Evolutionary conservation across 2,329 filamentous ascomycete species (phyloP).

Genomic region (Aciculosporium take): DNA sequence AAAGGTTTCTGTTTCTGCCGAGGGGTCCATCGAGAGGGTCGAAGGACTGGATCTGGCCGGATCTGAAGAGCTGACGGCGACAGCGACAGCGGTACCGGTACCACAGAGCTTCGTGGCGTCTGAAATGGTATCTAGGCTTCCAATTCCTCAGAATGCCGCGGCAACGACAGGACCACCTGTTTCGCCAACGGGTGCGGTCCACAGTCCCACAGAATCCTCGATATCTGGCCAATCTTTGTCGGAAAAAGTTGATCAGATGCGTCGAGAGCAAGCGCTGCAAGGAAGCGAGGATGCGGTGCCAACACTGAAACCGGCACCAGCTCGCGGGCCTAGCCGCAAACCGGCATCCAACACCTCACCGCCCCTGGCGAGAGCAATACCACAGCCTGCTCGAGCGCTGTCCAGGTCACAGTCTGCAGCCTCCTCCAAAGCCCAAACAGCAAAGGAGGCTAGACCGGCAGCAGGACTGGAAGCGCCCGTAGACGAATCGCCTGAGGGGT

Average conservation of each 20-base stretch:
- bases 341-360: slow-evolving; percentile 32
- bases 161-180: slow-evolving; percentile 10
- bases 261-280: slow-evolving; percentile 29
- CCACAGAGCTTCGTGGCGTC: slow-evolving; percentile 1
- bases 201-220: slow-evolving; percentile 9
- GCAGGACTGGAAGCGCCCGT: slow-evolving; percentile 10
- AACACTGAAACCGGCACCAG: slow-evolving; percentile 14
- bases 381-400: slow-evolving; percentile 34
- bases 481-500: slow-evolving; percentile 21
- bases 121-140: slow-evolving; percentile 1
- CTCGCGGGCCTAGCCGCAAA: slow-evolving; percentile 29
- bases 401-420: slow-evolving; percentile 31
- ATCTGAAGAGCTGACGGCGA: slow-evolving; percentile 14
- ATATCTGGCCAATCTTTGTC: slow-evolving; percentile 18
- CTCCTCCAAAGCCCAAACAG: slow-evolving; percentile 25
- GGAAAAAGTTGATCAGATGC: slow-evolving; percentile 37
- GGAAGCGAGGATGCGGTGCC: slow-evolving; percentile 13
- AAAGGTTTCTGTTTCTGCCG: slow-evolving; percentile 17
- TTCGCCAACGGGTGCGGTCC: slow-evolving; percentile 10
- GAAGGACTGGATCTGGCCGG: slow-evolving; percentile 36
- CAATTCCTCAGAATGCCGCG: not conserved
- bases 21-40: slow-evolving; percentile 29
- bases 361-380: slow-evolving; percentile 38
- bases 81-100: slow-evolving; percentile 10
- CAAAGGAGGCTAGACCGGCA: slow-evolving; percentile 21